Percentiles rank a stretch among this genome's conserved stretches.
These are phyloP conservation scores for Ceratobasidium sp. DNA, from an alignment of 1,284 basidiomycete species.

Conservation along the genomic window DNA sequence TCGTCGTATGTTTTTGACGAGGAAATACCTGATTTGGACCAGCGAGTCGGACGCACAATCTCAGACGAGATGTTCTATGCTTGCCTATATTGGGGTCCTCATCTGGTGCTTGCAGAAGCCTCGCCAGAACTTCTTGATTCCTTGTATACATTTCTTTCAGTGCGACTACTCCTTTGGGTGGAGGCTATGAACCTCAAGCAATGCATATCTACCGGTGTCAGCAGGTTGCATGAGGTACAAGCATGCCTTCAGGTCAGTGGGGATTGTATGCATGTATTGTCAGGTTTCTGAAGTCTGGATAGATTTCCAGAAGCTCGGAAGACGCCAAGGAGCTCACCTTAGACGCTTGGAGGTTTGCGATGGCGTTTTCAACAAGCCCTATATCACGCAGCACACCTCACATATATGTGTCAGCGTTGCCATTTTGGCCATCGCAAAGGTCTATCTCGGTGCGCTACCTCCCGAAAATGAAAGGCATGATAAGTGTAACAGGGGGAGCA, in stretches of 20 bases:
- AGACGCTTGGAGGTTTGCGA: not conserved
- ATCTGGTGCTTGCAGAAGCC: not conserved
- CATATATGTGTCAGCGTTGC: not conserved
- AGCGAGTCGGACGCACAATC: not conserved
- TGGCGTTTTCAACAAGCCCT: not conserved
- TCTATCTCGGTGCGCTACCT: not conserved
- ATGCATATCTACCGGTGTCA: not conserved
- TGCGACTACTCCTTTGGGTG: constrained; percentile 7
- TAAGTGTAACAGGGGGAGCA: not conserved
- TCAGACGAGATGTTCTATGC: not conserved
- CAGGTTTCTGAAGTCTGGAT: not conserved
- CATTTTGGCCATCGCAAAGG: not conserved
- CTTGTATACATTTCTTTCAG: not conserved
- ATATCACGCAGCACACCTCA: not conserved
- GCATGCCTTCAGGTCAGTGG: not conserved
- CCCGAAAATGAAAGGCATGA: not conserved
- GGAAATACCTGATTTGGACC: not conserved
- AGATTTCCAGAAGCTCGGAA: not conserved
- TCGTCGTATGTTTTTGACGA: constrained; percentile 1
- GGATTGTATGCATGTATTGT: not conserved
- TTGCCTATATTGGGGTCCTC: not conserved
- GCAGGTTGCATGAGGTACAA: not conserved
- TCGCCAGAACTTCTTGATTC: not conserved
- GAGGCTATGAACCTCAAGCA: not conserved
- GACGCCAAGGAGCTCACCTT: not conserved